Percentiles rank a stretch among this genome's conserved stretches.
phyloP scores from a whole-genome alignment of 371 early-diverging fungal genomes.

The Mucor sp. region DNA sequence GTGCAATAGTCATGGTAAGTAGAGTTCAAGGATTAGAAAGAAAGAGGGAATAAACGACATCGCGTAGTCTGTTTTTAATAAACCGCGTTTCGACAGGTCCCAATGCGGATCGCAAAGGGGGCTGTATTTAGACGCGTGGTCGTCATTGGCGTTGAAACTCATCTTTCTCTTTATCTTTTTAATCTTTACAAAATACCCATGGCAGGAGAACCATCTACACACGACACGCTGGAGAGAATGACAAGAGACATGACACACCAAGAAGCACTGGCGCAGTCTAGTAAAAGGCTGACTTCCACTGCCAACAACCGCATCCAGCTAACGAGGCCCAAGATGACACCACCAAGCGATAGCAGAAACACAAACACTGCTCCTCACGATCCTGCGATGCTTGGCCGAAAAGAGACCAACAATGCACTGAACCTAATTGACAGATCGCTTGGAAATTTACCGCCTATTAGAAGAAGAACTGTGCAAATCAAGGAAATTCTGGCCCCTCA shows the following conservation, averaged over 20 bases:
- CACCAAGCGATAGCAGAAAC: background rate
- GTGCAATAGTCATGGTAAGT: conserved; percentile 22
- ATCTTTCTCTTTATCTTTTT: background rate
- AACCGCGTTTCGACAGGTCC: background rate
- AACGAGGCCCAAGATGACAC: background rate
- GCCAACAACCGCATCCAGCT: background rate
- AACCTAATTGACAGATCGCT: background rate
- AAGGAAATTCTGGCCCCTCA: conserved; percentile 1
- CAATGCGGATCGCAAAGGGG: background rate
- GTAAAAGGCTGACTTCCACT: background rate
- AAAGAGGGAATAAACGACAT: background rate
- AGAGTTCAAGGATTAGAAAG: background rate
- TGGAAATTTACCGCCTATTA: background rate
- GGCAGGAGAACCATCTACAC: background rate
- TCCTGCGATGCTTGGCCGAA: background rate
- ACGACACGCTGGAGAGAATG: background rate
- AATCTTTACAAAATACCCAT: background rate
- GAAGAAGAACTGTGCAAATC: conserved; percentile 11
- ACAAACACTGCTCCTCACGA: background rate
- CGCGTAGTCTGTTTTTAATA: conserved; percentile 1
- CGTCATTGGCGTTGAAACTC: background rate
- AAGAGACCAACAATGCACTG: background rate
- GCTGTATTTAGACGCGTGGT: background rate
- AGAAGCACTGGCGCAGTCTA: background rate
- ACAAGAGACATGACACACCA: conserved; percentile 1